Conservation (phyloP, 768 basidiomycete genomes). For the Suillus sp. region DNA sequence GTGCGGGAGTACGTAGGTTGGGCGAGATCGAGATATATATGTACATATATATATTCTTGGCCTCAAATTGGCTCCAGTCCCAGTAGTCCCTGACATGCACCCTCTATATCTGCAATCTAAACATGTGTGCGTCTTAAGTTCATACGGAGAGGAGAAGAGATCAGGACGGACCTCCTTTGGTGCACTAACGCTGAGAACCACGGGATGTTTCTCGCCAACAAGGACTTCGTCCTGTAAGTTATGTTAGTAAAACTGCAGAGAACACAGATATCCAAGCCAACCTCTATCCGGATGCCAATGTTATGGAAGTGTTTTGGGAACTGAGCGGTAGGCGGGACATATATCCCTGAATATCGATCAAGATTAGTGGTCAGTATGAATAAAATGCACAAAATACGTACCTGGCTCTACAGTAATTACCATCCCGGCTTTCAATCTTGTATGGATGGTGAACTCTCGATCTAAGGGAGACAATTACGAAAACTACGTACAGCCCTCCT, state of each 20-base stretch:
- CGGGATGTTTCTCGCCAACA: constrained; percentile 59
- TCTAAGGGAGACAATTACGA: constrained; percentile 12
- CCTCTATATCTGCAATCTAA: constrained; percentile 75
- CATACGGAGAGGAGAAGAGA: constrained; percentile 1
- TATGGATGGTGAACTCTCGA: constrained; percentile 2
- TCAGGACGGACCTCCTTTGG: constrained; percentile 74
- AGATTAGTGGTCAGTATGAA: constrained; percentile 8
- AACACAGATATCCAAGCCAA: constrained; percentile 25
- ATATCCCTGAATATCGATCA: constrained; percentile 56
- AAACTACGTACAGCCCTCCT: constrained; percentile 46
- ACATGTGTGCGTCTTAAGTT: constrained; percentile 11
- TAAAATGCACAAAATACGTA: constrained; percentile 26
- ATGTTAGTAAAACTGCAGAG: constrained; percentile 12
- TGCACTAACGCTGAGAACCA: constrained; percentile 67
- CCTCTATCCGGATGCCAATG: constrained; percentile 91
- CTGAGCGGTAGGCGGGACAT: constrained; percentile 76
- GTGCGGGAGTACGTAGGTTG: background rate
- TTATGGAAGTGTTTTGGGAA: constrained; percentile 92
- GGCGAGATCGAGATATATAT: background rate
- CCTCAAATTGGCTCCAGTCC: constrained; percentile 53
- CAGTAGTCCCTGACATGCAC: constrained; percentile 72
- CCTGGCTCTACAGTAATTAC: constrained; percentile 93
- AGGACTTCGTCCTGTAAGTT: constrained; percentile 67
- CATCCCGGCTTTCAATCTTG: constrained; percentile 79
- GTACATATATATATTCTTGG: background rate